phyloP scores from a whole-genome alignment of 768 basidiomycete genomes.

The Mycena floridula region DNA sequence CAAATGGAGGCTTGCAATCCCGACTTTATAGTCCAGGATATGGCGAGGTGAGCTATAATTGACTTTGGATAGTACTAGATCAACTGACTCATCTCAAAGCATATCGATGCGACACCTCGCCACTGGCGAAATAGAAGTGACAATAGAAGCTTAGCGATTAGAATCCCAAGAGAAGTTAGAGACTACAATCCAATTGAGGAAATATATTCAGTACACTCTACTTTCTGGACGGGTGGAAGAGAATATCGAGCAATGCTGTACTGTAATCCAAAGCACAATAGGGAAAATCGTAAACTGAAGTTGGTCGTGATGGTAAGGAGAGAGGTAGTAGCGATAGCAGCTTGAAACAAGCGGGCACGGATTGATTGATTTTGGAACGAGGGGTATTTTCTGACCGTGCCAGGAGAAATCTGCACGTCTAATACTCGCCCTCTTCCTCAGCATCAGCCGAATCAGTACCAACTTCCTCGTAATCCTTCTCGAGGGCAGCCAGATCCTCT shows the following conservation, averaged over 20 bases:
- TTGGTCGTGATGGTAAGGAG: background rate
- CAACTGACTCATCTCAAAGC: too few species aligned
- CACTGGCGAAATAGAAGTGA: constrained; percentile 42
- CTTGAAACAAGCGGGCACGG: too few species aligned
- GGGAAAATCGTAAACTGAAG: background rate
- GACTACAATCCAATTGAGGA: too few species aligned
- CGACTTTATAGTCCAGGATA: constrained; percentile 65
- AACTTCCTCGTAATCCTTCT: constrained; percentile 94
- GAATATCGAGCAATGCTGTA: too few species aligned
- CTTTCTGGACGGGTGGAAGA: too few species aligned
- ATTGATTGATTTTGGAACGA: background rate
- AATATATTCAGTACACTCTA: too few species aligned
- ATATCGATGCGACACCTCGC: constrained; percentile 9
- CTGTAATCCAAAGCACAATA: too few species aligned
- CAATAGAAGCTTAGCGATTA: constrained; percentile 30
- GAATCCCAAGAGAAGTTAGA: too few species aligned
- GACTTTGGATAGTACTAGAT: too few species aligned
- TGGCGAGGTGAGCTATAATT: constrained; percentile 47
- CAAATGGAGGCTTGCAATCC: constrained; percentile 59
- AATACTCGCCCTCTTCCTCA: constrained; percentile 38
- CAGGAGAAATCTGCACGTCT: constrained; percentile 1
- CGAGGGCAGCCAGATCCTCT: constrained; percentile 99
- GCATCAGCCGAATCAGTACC: constrained; percentile 45
- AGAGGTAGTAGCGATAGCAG: too few species aligned
- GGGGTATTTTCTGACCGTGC: background rate